A percentile compares a stretch with the other conserved stretches of the same genome.
Evolutionary conservation across 495 filamentous ascomycete genomes (phyloP).

Genomic region (Usnea hakonensis): DNA sequence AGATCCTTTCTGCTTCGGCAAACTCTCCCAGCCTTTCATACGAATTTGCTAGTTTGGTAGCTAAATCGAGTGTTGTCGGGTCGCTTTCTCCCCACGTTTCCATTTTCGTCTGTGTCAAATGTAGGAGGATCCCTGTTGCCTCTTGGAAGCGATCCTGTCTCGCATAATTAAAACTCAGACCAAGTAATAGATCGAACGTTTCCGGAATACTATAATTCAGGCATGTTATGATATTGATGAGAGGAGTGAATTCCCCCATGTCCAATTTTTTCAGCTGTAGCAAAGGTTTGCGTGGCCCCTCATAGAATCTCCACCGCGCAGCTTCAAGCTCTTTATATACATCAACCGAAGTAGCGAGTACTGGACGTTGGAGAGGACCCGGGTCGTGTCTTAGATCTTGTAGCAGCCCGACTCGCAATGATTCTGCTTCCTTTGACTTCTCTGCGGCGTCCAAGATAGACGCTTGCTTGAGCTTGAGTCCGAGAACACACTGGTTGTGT

Average conservation of each 20-base stretch:
- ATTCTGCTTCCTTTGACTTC: constrained; percentile 3
- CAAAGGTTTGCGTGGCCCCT: not conserved
- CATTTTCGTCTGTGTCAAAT: not conserved
- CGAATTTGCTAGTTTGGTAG: not conserved
- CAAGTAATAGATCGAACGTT: not conserved
- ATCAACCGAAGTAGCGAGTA: not conserved
- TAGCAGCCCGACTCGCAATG: constrained; percentile 3
- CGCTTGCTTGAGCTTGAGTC: not conserved
- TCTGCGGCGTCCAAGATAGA: not conserved
- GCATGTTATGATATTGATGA: not conserved
- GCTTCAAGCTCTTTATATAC: not conserved
- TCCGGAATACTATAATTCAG: not conserved
- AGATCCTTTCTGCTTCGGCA: not conserved
- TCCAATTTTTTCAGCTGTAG: not conserved
- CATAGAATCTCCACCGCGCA: not conserved
- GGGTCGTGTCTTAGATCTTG: not conserved
- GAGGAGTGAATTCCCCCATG: not conserved
- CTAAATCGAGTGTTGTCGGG: not conserved
- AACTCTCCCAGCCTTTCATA: not conserved
- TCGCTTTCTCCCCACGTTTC: not conserved
- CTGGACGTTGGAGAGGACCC: not conserved
- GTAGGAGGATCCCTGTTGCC: not conserved
- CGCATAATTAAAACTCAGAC: not conserved
- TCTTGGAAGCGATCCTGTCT: not conserved
- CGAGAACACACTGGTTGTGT: not conserved